Base-by-base conservation (phyloP, 768 basidiomycete genomes). In the Holtermanniella nyarrowii region DNA sequence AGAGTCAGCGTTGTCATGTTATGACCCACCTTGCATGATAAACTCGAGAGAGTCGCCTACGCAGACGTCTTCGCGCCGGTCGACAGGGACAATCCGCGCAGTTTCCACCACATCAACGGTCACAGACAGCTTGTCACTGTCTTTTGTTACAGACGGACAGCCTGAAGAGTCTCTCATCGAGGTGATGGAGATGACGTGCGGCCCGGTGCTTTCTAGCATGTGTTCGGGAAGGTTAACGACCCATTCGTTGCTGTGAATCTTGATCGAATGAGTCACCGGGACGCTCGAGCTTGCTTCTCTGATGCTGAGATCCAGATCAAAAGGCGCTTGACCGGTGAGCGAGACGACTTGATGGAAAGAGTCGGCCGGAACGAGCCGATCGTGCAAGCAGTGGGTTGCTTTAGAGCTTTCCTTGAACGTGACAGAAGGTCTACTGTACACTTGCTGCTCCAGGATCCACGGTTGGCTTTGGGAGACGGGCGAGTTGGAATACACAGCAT, bases 1-100 rank as follows among this genome's bases (percentile, higher is more conserved):
- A 39, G 23, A 26, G 12, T 12, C 13, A 4, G 27, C 5, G 13
- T 16, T 5, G 62, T 61, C 48, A 63, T 57, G 82, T 82, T 48
- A 96, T 80, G 3, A 80, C 83, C 89, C 90, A 97, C 95, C 95
- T 71, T 95, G 88, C 14, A 99, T 76, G 65, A 91, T 83, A 77
- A 95, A 97, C 57, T 88, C 88, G 7, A 86, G 77, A 24, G 82
- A 77, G 54, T 96, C 89, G 7, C 91, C 93, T 1, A 87, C 84
- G 72, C 95, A 99, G 55, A 85, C 82, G 63, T 97, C 83, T 59
- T 77, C 77, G 51, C 81, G 77, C 51, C 82, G 75, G 60, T 85
- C 84, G 59, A 89, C 80, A 4, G 93, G 84, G 43, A 88, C 78
- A 49, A 99, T 89, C 12, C 87, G 82, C 7, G 95, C 95, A 1